Evolutionary conservation across 768 basidiomycete genomes (phyloP).

Genomic region (Calocera viscosa): DNA sequence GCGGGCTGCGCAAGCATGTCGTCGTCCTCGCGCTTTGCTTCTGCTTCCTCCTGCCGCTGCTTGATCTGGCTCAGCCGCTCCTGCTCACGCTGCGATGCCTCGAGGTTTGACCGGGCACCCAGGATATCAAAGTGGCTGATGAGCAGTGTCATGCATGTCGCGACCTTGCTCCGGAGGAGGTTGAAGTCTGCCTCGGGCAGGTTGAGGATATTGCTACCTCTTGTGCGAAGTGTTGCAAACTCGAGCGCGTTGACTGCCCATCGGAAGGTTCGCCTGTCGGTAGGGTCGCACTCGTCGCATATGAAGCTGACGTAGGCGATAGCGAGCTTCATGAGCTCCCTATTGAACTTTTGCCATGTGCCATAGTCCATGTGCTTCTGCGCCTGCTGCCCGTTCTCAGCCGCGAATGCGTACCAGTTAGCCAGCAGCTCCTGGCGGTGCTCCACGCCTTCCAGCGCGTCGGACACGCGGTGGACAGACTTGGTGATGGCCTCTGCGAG

Average conservation of each 20-base stretch:
- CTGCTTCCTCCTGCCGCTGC: constrained; percentile 20
- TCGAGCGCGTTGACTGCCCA: constrained; percentile 97
- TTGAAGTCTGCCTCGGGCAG: constrained; percentile 82
- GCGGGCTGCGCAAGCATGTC: constrained; percentile 15
- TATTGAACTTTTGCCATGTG: constrained; percentile 61
- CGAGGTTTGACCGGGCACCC: constrained; percentile 76
- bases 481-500: constrained; percentile 87
- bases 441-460: constrained; percentile 43
- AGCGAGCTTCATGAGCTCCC: constrained; percentile 72
- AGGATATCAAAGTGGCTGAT: constrained; percentile 97
- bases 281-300: constrained; percentile 93
- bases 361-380: constrained; percentile 75
- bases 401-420: constrained; percentile 94
- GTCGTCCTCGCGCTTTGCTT: constrained; percentile 23
- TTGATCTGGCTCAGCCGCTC: constrained; percentile 57
- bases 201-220: constrained; percentile 77
- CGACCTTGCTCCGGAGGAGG: constrained; percentile 79
- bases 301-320: constrained; percentile 99
- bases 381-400: constrained; percentile 85
- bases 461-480: constrained; percentile 77
- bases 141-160: constrained; percentile 90
- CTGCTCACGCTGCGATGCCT: constrained; percentile 72
- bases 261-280: constrained; percentile 89
- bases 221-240: constrained; percentile 77
- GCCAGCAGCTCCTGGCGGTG: constrained; percentile 76